Evolutionary conservation across 139 green algal genomes (phyloP).

Genomic region (Auxenochlorella pyrenoidosa): DNA sequence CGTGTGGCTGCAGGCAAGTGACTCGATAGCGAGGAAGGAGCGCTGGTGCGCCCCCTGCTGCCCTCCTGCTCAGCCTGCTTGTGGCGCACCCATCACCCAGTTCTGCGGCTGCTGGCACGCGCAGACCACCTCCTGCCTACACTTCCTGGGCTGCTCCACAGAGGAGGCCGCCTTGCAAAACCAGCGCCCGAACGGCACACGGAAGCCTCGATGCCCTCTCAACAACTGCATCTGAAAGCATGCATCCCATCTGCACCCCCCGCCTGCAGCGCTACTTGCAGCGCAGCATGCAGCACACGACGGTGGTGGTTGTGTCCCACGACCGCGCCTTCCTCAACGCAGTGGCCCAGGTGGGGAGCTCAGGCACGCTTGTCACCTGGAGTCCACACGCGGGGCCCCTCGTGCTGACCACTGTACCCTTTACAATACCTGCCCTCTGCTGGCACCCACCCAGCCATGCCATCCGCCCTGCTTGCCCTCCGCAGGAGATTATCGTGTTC

Average conservation of each 20-base stretch:
- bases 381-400: too few species aligned
- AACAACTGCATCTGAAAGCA: background rate
- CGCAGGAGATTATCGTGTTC: constrained; percentile 33
- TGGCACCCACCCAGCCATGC: background rate
- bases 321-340: constrained; percentile 90
- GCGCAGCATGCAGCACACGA: constrained; percentile 69
- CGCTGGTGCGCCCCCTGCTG: background rate
- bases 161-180: too few species aligned
- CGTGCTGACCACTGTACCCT: too few species aligned
- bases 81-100: background rate
- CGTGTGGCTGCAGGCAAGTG: constrained; percentile 84
- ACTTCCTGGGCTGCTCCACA: too few species aligned
- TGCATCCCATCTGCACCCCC: background rate
- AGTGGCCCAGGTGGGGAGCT: constrained; percentile 53
- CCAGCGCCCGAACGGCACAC: too few species aligned
- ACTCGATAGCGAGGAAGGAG: too few species aligned
- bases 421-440: too few species aligned
- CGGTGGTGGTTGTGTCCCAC: constrained; percentile 88
- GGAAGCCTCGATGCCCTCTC: background rate
- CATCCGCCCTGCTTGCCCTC: background rate
- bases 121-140: background rate
- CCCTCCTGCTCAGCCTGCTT: too few species aligned
- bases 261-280: constrained; percentile 52
- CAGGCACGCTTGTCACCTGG: too few species aligned
- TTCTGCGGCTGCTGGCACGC: background rate